Percentiles rank a stretch among this genome's conserved stretches.
Evolutionary conservation across 495 filamentous ascomycete genomes (phyloP).

Genomic region (Chlorociboria aeruginascens): DNA sequence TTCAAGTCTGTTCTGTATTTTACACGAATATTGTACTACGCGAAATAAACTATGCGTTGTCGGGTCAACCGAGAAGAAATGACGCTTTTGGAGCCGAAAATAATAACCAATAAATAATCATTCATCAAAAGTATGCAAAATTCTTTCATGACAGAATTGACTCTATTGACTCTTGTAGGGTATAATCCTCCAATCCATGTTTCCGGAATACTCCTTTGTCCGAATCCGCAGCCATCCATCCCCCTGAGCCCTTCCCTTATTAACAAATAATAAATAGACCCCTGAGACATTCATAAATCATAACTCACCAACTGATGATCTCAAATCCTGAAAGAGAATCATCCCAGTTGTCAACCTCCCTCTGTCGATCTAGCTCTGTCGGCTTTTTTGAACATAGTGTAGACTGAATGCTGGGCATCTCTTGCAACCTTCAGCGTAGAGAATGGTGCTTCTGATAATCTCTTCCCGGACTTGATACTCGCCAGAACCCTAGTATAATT

Average conservation of each 20-base stretch:
- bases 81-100: too few relatives aligned
- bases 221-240: conserved; percentile 5
- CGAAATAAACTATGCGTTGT: too few relatives aligned
- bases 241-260: background rate
- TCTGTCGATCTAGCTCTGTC: background rate
- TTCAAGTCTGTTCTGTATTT: background rate
- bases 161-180: background rate
- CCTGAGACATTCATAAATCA: background rate
- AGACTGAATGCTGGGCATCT: conserved; percentile 16
- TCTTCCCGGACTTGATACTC: conserved; percentile 61
- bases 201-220: background rate
- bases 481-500: conserved; percentile 49
- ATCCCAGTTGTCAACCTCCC: background rate
- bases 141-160: background rate
- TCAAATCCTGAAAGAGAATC: too few relatives aligned
- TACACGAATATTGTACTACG: too few relatives aligned
- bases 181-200: background rate
- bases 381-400: conserved; percentile 16
- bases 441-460: conserved; percentile 65
- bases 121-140: too few relatives aligned
- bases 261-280: conserved; percentile 3
- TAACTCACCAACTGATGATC: background rate
- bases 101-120: too few relatives aligned
- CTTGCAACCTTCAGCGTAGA: conserved; percentile 15
- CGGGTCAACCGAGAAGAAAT: too few relatives aligned